These are phyloP conservation scores for Aspergillus ochraceoroseus DNA, from an alignment of 2,329 filamentous ascomycete species.

Conservation along the genomic window DNA sequence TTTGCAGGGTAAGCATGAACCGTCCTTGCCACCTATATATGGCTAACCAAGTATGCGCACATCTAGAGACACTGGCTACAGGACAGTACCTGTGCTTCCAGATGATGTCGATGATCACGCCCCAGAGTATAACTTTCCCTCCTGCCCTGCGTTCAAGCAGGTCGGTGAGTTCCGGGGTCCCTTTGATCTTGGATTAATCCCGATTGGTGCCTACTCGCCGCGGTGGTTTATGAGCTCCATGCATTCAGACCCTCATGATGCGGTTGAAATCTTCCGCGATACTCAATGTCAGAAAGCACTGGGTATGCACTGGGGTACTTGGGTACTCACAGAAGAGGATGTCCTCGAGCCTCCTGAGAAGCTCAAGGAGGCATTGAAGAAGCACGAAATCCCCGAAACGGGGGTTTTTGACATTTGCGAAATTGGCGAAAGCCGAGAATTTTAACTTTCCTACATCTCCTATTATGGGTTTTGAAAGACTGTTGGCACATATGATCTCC, in stretches of 20 bases:
- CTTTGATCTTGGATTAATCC: constrained; percentile 87
- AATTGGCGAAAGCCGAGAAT: constrained; percentile 78
- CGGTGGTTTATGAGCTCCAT: constrained; percentile 66
- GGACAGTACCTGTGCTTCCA: constrained; percentile 63
- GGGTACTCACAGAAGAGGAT: constrained; percentile 80
- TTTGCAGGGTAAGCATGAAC: constrained; percentile 59
- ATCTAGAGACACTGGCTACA: constrained; percentile 81
- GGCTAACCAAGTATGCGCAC: constrained; percentile 16
- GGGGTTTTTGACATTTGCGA: constrained; percentile 78
- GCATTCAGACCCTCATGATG: constrained; percentile 82
- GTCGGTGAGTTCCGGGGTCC: constrained; percentile 76
- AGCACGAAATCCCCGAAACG: constrained; percentile 61
- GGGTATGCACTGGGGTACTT: constrained; percentile 89
- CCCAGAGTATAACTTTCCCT: constrained; percentile 61
- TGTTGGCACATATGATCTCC: constrained; percentile 1
- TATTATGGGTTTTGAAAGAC: background rate
- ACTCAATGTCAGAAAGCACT: constrained; percentile 72
- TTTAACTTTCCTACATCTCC: constrained; percentile 44
- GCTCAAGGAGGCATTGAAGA: constrained; percentile 65
- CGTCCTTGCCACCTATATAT: background rate
- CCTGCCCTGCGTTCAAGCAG: constrained; percentile 77
- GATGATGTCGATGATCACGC: constrained; percentile 66
- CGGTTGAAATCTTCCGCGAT: constrained; percentile 83
- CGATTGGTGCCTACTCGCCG: constrained; percentile 78
- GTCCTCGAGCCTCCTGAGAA: constrained; percentile 74